These are phyloP conservation scores for Naganishia sp. DNA, from an alignment of 1,284 basidiomycete genomes.

Conservation along the genomic window DNA sequence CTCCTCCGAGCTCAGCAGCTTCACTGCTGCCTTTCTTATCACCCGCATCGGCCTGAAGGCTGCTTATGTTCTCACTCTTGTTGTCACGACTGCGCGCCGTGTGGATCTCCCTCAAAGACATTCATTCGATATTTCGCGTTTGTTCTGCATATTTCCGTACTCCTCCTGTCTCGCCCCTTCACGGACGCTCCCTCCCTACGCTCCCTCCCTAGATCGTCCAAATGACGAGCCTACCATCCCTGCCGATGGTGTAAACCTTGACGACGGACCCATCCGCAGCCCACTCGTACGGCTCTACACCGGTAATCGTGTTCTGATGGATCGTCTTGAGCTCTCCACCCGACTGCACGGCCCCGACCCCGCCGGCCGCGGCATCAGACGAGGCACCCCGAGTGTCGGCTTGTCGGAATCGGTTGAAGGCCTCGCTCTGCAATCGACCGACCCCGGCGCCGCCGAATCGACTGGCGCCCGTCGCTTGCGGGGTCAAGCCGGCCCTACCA, in stretches of 20 bases:
- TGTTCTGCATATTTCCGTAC: neutral
- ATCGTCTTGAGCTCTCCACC: conserved; percentile 75
- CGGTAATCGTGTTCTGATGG: conserved; percentile 99
- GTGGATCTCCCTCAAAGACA: too few species aligned
- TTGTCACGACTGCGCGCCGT: too few species aligned
- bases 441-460: conserved; percentile 57
- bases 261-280: conserved; percentile 63
- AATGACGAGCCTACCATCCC: conserved; percentile 89
- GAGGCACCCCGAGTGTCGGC: conserved; percentile 81
- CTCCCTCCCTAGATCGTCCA: conserved; percentile 67
- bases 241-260: conserved; percentile 86
- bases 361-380: conserved; percentile 38
- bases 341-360: conserved; percentile 39
- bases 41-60: too few species aligned
- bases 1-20: too few species aligned
- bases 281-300: conserved; percentile 72
- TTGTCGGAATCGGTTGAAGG: conserved; percentile 91
- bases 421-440: conserved; percentile 87
- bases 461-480: conserved; percentile 47
- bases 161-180: neutral
- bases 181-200: conserved; percentile 38
- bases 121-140: too few species aligned
- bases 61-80: too few species aligned
- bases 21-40: too few species aligned
- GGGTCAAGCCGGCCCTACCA: conserved; percentile 40